Evolutionary conservation across 768 basidiomycete species (phyloP), one percentile per base, ranked within the genome.

Genomic region (Leccinum boreale): DNA sequence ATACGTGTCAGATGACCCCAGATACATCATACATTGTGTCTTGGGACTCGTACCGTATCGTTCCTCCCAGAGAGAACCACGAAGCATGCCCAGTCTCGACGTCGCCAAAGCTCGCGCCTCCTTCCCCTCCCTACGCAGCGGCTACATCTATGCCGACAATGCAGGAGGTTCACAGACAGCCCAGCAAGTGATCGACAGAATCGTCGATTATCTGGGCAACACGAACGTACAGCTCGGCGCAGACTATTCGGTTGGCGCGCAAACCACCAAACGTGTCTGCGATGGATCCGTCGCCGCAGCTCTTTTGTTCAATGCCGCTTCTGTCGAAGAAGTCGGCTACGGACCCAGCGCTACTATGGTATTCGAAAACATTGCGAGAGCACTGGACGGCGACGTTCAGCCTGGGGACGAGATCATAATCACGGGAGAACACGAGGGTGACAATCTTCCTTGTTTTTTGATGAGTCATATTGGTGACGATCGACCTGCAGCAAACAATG

Each of bases 381-480:
- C 83, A 0, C 65, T 91, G 55, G 87, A 87, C 33, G 64, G 61
- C 0, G 79, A 79, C 52, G 76, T 91, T 26, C 66, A 78, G 35
- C 58, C 73, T 1, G 86, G 81, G 4, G 90, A 91, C 57, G 90
- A 92, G 70, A 84, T 92, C 56, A 84, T 93, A 54, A 67, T 91
- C n/a, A 88, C 87, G 0, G 82, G 81, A 1, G 90, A 92, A 66
- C 90, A 93, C 61, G 90, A 93, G 78, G 84, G 88, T 90, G 26
- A 74, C 57, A 3, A 11, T 21, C 23, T n/a, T 53, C 39, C 23
- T 56, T 12, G 19, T 50, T 39, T 50, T 35, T 35, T 42, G 44
- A 35, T 29, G 3, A 9, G 8, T 14, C 4, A 4, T 14, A 28
- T 10, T 39, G 28, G 45, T 52, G 21, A 46, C 23, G 39, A 50